Evolutionary conservation across 257 asterid genomes (phyloP), one percentile per base, ranked within the genome.

Genomic region (Capsicum baccatum): DNA sequence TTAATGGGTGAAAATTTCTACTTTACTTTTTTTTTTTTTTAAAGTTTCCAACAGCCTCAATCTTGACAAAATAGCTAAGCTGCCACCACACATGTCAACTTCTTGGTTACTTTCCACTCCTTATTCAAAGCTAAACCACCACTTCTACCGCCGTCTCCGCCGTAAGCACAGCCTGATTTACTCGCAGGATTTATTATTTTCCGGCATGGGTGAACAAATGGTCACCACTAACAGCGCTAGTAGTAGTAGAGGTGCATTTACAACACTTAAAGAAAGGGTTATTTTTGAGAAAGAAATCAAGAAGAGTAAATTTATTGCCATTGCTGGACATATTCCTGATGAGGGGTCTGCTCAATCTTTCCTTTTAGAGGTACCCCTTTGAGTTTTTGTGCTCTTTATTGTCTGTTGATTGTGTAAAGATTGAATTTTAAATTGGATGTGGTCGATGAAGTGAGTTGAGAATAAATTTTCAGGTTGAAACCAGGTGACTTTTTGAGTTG

Each of bases 221-320:
- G 85, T 82, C 85, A 56, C 87, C 79, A 47, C 87, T n/a, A 83
- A 82, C 80, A 83, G 89, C 37, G 79, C 85, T 55, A 35, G 74
- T 4, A 39, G 84, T 1, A 87, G 86, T 67, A 90, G 85, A 81
- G 90, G 90, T 21, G 97, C 94, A 35, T 92, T 93, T 89, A 92
- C 92, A 35, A 89, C 97, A 44, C 91, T 96, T n/a, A 86, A 85
- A 85, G 97, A 93, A 84, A 90, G 94, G 85, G 91, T 87, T 62
- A 88, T 89, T 0, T 91, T 91, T 85, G 91, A 92, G 54, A 92
- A 85, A 87, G 97, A 92, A 88, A 93, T 96, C 1, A 96, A 93
- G 87, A 96, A 94, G 85, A 93, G 97, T 89, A 94, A 93, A 91
- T 96, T 96, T 92, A 92, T 93, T 79, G 97, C 98, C 79, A 92